Evolutionary conservation across 768 basidiomycete species (phyloP).

Genomic region (Porpolomopsis calyptriformis): DNA sequence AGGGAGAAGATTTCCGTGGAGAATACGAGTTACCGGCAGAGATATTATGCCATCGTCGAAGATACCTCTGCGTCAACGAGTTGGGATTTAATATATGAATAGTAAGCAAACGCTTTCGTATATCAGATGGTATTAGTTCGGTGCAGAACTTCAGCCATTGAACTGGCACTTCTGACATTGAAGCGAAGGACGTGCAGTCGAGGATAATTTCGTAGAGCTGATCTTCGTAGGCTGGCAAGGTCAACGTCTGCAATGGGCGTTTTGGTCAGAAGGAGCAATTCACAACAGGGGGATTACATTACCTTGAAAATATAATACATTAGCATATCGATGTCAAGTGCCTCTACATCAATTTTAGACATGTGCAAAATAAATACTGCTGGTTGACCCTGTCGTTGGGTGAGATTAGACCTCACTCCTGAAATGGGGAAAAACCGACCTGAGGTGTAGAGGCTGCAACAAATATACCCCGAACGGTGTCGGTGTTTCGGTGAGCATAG

Average conservation of each 20-base stretch:
- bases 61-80: slow-evolving; percentile 54
- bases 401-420: slow-evolving; percentile 1
- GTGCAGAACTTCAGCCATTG: slow-evolving; percentile 74
- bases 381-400: slow-evolving; percentile 27
- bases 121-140: slow-evolving; percentile 63
- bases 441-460: slow-evolving; percentile 37
- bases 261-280: neutral
- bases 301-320: slow-evolving; percentile 75
- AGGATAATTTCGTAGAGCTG: slow-evolving; percentile 61
- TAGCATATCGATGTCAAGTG: slow-evolving; percentile 66
- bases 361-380: slow-evolving; percentile 55
- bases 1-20: neutral
- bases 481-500: slow-evolving; percentile 47
- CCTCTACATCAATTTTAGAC: slow-evolving; percentile 67
- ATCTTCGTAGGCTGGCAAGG: slow-evolving; percentile 34
- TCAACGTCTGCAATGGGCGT: slow-evolving; percentile 34
- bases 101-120: slow-evolving; percentile 47
- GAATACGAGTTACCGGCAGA: slow-evolving; percentile 32
- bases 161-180: slow-evolving; percentile 67
- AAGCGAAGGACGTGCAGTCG: slow-evolving; percentile 71
- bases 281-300: slow-evolving; percentile 6
- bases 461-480: slow-evolving; percentile 59
- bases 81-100: slow-evolving; percentile 71
- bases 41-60: slow-evolving; percentile 69
- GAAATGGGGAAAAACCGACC: slow-evolving; percentile 24